phyloP scores from a whole-genome alignment of 1,284 basidiomycete genomes.

The Ceratobasidium sp. region DNA sequence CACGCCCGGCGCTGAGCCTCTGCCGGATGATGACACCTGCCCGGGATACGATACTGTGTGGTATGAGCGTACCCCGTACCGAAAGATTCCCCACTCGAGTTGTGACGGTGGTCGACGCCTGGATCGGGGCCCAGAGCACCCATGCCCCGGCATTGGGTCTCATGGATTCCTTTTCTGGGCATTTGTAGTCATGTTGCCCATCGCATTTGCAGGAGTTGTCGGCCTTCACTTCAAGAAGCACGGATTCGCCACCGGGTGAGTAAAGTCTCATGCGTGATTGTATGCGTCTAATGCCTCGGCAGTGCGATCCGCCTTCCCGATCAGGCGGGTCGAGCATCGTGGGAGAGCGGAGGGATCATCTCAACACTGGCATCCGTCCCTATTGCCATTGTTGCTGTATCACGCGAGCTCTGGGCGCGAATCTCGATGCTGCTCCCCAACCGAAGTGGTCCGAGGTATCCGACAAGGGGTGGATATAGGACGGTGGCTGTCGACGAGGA shows the following conservation, averaged over 20 bases:
- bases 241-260: slow-evolving; percentile 47
- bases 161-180: slow-evolving; percentile 84
- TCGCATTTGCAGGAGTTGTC: slow-evolving; percentile 72
- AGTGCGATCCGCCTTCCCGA: slow-evolving; percentile 81
- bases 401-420: slow-evolving; percentile 57
- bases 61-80: slow-evolving; percentile 90
- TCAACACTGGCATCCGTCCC: slow-evolving; percentile 82
- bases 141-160: slow-evolving; percentile 77
- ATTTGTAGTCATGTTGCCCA: slow-evolving; percentile 74
- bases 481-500: slow-evolving; percentile 86
- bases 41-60: slow-evolving; percentile 71
- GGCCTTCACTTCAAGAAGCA: slow-evolving; percentile 81
- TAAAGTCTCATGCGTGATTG: slow-evolving; percentile 36
- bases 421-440: slow-evolving; percentile 49
- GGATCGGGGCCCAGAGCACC: slow-evolving; percentile 74
- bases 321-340: slow-evolving; percentile 54
- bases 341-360: slow-evolving; percentile 59
- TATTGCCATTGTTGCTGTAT: slow-evolving; percentile 75
- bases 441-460: slow-evolving; percentile 51
- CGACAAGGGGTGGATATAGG: slow-evolving; percentile 73
- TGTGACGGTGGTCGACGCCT: slow-evolving; percentile 78
- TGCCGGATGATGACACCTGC: slow-evolving; percentile 68
- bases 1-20: slow-evolving; percentile 67
- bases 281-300: slow-evolving; percentile 11
- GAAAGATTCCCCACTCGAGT: slow-evolving; percentile 84